Evolutionary conservation across 108 stramenopile genomes (phyloP).

Genomic region (Cyclotella cryptica): DNA sequence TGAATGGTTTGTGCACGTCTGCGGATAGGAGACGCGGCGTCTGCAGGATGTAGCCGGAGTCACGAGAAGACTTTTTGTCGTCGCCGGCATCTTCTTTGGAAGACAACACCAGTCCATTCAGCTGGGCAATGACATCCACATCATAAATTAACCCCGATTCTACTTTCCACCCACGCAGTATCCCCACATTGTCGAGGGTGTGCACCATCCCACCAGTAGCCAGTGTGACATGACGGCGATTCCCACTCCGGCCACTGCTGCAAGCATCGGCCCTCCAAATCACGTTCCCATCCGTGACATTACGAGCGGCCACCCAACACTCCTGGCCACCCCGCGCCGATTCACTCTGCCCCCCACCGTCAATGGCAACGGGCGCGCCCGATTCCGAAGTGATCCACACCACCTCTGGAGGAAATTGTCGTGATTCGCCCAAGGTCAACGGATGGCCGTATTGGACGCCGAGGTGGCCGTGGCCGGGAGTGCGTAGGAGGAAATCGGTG

Average conservation of each 20-base stretch:
- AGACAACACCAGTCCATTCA: not conserved
- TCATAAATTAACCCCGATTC: not conserved
- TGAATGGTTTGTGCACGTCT: not conserved
- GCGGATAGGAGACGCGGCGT: not conserved
- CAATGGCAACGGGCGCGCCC: constrained; percentile 6
- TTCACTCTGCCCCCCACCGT: not conserved
- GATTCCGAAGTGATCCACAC: constrained; percentile 46
- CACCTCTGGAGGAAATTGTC: not conserved
- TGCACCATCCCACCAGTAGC: constrained; percentile 7
- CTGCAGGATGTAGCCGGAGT: not conserved
- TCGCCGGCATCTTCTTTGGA: not conserved
- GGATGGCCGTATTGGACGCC: constrained; percentile 34
- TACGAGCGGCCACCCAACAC: constrained; percentile 67
- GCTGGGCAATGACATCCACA: not conserved
- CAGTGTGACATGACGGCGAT: constrained; percentile 40
- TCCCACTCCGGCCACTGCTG: constrained; percentile 11
- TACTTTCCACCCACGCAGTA: not conserved
- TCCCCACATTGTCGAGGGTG: constrained; percentile 3
- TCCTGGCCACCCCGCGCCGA: constrained; percentile 8
- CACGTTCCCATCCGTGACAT: constrained; percentile 52
- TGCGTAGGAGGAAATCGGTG: constrained; percentile 73
- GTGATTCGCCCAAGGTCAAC: not conserved
- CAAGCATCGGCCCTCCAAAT: constrained; percentile 81
- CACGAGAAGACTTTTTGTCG: not conserved
- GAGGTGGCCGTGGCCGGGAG: constrained; percentile 75